Evolutionary conservation across 495 filamentous ascomycete species (phyloP), one percentile per base, ranked within the genome.

Genomic region (Evernia prunastri): DNA sequence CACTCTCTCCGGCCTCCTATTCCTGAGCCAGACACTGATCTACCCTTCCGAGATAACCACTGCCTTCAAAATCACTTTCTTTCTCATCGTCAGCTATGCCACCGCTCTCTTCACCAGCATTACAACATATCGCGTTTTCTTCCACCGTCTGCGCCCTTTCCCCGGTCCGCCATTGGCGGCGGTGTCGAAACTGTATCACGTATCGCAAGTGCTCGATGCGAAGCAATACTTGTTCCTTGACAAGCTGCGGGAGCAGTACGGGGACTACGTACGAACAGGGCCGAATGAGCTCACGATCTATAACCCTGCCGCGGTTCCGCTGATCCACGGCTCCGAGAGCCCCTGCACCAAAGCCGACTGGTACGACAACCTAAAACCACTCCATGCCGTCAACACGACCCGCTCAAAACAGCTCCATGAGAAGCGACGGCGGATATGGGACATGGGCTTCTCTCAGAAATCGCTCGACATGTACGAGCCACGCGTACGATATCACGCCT

Each of bases 91-190:
- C 17, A 70, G 65, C 15, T 78, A 76, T 53, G 51, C 75, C 15
- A 56, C 63, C 20, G 65, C 69, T 15, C 66, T 83, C 1, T 71
- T 77, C 43, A 59, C 64, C 15, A 83, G 80, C 67, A 79, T 83
- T 20, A 37, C 75, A 17, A 53, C 76, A 33, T 83, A 83, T 64
- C 76, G 81, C 0, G 35, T 68, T 12, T 77, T 73, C 56, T 79
- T 81, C 61, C 79, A 82, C 68, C 76, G 72, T 2, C 67, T 83
- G 5, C 69, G 75, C 13, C 57, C 63, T 15, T 82, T 82, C 62
- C 77, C 76, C 1, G 82, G 81, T 0, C 79, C 80, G 1, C 65
- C 66, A 23, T 13, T 66, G 8, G 77, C 79, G 17, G 64, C 69
- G 63, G 64, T 84, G 63, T 74, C 72, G 10, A 80, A 79, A 40